A percentile compares a stretch with the other conserved stretches of the same genome.
These are phyloP conservation scores for Apiospora malaysiana DNA, from an alignment of 2,329 filamentous ascomycete species.

Conservation along the genomic window DNA sequence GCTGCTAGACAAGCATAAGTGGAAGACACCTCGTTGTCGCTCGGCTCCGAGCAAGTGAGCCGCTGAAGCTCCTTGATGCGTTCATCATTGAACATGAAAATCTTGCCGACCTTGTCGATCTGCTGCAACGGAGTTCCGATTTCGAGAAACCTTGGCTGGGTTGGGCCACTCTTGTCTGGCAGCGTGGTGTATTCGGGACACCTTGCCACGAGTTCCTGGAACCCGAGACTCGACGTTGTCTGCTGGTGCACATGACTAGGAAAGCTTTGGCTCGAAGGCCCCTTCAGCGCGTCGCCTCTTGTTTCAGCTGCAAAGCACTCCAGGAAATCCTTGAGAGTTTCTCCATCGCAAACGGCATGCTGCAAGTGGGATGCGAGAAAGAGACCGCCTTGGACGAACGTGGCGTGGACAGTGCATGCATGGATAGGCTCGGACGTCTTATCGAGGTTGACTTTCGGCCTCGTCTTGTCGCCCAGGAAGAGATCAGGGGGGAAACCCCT, in stretches of 20 bases:
- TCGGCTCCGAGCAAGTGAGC: constrained; percentile 30
- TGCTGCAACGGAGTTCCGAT: constrained; percentile 35
- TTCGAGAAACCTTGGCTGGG: constrained; percentile 38
- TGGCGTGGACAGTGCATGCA: constrained; percentile 45
- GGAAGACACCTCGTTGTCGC: constrained; percentile 37
- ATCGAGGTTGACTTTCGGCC: constrained; percentile 31
- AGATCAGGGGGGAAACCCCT: constrained; percentile 3
- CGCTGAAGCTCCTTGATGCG: constrained; percentile 42
- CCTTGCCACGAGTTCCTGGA: constrained; percentile 35
- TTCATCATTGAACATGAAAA: constrained; percentile 46
- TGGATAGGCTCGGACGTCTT: constrained; percentile 38
- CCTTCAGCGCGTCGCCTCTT: constrained; percentile 31
- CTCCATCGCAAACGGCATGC: constrained; percentile 50
- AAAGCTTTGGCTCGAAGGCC: constrained; percentile 39
- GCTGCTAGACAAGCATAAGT: constrained; percentile 48
- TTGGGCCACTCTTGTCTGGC: constrained; percentile 43
- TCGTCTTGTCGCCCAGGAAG: constrained; percentile 35
- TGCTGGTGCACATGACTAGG: not conserved
- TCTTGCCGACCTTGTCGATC: constrained; percentile 46
- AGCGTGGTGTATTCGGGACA: constrained; percentile 48
- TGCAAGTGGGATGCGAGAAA: constrained; percentile 48
- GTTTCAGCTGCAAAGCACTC: constrained; percentile 46
- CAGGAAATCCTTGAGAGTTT: constrained; percentile 46
- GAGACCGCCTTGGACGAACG: constrained; percentile 46
- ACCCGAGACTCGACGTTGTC: constrained; percentile 26